Percentiles rank a stretch among this genome's conserved stretches.
phyloP scores from a whole-genome alignment of 495 filamentous ascomycete species.

The Beverwykella pulmonaria region DNA sequence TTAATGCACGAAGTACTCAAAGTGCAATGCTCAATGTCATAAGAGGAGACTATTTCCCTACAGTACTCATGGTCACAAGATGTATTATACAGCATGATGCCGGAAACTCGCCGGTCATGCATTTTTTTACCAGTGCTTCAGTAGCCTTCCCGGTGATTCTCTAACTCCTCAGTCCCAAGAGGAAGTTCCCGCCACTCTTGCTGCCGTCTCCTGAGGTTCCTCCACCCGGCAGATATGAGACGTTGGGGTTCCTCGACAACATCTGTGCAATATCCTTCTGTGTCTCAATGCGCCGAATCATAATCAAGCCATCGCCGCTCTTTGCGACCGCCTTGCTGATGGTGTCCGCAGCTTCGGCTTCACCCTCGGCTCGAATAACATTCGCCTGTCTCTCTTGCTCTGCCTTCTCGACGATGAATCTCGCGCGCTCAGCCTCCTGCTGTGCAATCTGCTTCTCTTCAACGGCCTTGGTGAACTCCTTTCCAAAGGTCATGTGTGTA shows the following conservation, averaged over 20 bases:
- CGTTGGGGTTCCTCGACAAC: slow-evolving; percentile 87
- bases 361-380: slow-evolving; percentile 96
- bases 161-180: slow-evolving; percentile 60
- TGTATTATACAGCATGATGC: slow-evolving; percentile 31
- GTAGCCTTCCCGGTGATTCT: background rate
- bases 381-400: slow-evolving; percentile 99
- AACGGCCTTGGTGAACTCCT: slow-evolving; percentile 97
- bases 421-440: slow-evolving; percentile 94
- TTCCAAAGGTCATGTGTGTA: slow-evolving; percentile 99
- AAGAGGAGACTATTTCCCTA: slow-evolving; percentile 41
- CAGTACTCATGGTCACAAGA: slow-evolving; percentile 23
- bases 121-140: slow-evolving; percentile 13
- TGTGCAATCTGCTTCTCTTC: slow-evolving; percentile 99
- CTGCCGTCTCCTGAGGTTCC: slow-evolving; percentile 59
- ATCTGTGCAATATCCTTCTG: slow-evolving; percentile 94
- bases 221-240: slow-evolving; percentile 88
- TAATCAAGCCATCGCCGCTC: slow-evolving; percentile 86
- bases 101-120: slow-evolving; percentile 20
- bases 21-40: background rate
- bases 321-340: slow-evolving; percentile 92
- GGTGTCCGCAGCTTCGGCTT: slow-evolving; percentile 93
- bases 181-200: slow-evolving; percentile 62
- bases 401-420: slow-evolving; percentile 98
- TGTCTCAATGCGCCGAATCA: slow-evolving; percentile 96
- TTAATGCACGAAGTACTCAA: slow-evolving; percentile 23